Percentiles rank a stretch among this genome's conserved stretches.
Conservation (phyloP, 768 basidiomycete species). For the Astraeus odoratus region DNA sequence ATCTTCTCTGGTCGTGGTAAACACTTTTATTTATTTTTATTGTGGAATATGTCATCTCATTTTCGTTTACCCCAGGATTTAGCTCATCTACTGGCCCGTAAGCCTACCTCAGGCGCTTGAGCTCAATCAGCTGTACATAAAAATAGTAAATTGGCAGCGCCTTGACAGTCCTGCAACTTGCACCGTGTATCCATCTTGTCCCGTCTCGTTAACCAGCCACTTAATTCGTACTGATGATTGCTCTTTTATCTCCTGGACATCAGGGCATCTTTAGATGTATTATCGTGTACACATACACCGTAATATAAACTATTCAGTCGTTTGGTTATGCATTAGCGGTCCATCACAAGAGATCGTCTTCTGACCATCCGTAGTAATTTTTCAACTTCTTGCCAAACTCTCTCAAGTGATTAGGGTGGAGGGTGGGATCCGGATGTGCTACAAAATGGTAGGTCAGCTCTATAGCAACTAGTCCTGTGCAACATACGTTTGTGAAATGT, state of each 20-base stretch:
- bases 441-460: conserved; percentile 1
- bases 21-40: neutral
- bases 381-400: conserved; percentile 53
- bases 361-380: conserved; percentile 60
- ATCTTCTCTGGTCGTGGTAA: neutral
- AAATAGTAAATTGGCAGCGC: no score
- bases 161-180: no score
- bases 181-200: no score
- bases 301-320: neutral
- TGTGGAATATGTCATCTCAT: neutral
- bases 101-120: no score
- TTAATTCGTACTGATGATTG: no score
- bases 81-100: neutral
- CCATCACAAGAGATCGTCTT: conserved; percentile 32
- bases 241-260: no score
- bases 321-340: neutral
- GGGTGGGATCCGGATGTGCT: conserved; percentile 73
- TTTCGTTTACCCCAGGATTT: neutral
- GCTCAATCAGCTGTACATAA: no score
- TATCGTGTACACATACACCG: neutral
- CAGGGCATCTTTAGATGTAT: no score
- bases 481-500: conserved; percentile 44
- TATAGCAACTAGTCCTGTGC: neutral
- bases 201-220: no score
- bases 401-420: conserved; percentile 43